These are phyloP conservation scores for Solanum ahanhuiri DNA, from an alignment of 257 asterid species.

Conservation along the genomic window DNA sequence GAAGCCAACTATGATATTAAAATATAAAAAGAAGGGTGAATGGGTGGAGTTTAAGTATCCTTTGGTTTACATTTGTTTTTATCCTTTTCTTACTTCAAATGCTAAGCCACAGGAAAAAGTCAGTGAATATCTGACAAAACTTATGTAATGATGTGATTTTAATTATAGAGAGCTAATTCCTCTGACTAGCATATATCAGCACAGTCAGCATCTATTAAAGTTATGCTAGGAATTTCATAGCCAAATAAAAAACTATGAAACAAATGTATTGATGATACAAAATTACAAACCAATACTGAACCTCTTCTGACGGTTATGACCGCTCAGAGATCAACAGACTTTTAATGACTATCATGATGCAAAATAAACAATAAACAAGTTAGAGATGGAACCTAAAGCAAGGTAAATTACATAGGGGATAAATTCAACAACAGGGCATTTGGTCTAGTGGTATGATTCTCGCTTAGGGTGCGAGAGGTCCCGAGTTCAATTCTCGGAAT, in stretches of 20 bases:
- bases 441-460: constrained; percentile 82
- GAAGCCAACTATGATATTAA: too few relatives aligned
- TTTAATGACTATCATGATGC: neutral
- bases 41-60: neutral
- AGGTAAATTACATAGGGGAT: neutral
- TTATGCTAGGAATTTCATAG: too few relatives aligned
- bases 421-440: constrained; percentile 27
- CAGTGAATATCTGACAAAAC: neutral
- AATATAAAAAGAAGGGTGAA: neutral
- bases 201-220: too few relatives aligned
- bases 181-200: neutral
- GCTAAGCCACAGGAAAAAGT: neutral
- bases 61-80: neutral
- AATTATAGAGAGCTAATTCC: neutral
- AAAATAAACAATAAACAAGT: neutral
- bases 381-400: neutral
- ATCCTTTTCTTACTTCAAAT: neutral
- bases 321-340: neutral
- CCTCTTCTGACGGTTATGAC: too few relatives aligned
- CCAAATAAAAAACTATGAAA: too few relatives aligned
- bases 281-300: too few relatives aligned
- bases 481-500: constrained; percentile 86
- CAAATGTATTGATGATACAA: too few relatives aligned
- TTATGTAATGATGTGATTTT: neutral
- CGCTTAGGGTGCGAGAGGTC: constrained; percentile 92